Conservation (phyloP, 345 rosid genomes). For the Litchi chinensis region DNA sequence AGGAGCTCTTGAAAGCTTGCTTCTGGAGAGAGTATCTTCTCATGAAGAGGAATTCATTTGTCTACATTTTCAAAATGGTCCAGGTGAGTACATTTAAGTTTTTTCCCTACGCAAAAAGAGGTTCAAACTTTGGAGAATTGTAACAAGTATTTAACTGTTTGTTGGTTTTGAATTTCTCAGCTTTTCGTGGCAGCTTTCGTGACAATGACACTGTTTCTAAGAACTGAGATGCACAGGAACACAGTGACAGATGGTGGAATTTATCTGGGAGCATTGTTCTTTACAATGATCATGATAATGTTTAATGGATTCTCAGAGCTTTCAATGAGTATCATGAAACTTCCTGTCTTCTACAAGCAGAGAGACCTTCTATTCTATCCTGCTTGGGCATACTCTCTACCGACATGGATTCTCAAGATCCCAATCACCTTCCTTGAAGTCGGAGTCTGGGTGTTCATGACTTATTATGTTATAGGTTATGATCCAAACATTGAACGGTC, state of each 20-base stretch:
- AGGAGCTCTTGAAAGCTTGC: constrained; percentile 73
- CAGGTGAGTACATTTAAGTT: constrained; percentile 34
- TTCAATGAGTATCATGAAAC: constrained; percentile 67
- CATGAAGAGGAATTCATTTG: constrained; percentile 88
- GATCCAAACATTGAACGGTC: constrained; percentile 56
- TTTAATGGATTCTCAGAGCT: constrained; percentile 87
- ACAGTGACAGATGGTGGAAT: constrained; percentile 63
- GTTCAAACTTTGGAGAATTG: not conserved
- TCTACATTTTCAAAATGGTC: constrained; percentile 62
- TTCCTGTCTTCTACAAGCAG: constrained; percentile 93
- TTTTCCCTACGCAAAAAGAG: not conserved
- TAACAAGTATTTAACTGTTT: not conserved
- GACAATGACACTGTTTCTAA: constrained; percentile 62
- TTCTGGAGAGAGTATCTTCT: constrained; percentile 70
- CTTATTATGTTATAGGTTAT: constrained; percentile 58
- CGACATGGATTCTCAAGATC: constrained; percentile 81
- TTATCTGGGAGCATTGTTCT: constrained; percentile 75
- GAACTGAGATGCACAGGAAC: constrained; percentile 72
- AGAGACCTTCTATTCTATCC: constrained; percentile 83
- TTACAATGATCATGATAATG: constrained; percentile 47
- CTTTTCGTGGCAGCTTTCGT: constrained; percentile 52
- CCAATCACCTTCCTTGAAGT: constrained; percentile 67
- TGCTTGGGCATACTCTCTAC: constrained; percentile 86
- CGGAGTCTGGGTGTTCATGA: constrained; percentile 56
- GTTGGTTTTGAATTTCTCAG: constrained; percentile 38